phyloP scores from a whole-genome alignment of 345 rosid genomes.

The Heritiera littoralis region DNA sequence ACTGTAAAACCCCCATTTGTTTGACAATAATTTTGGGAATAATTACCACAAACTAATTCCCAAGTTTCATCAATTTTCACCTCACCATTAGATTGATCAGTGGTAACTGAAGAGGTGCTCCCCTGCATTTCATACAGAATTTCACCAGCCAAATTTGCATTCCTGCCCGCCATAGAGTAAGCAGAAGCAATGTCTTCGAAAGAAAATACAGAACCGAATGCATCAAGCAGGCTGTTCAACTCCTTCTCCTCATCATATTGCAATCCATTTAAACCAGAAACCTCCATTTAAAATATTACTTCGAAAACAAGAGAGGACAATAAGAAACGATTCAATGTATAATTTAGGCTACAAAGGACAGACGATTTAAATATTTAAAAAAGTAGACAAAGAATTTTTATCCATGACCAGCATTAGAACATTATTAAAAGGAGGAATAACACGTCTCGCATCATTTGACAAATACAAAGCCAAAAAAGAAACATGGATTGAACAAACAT shows the following conservation, averaged over 20 bases:
- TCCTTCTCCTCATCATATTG: constrained; percentile 39
- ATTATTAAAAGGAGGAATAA: not conserved
- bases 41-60: constrained; percentile 20
- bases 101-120: constrained; percentile 19
- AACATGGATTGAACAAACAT: not conserved
- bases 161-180: constrained; percentile 36
- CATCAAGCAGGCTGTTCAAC: constrained; percentile 44
- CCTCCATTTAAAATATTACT: constrained; percentile 40
- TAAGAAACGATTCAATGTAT: not conserved
- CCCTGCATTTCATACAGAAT: constrained; percentile 37
- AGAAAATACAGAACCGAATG: constrained; percentile 43
- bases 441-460: not conserved
- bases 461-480: not conserved
- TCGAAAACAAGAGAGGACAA: not conserved
- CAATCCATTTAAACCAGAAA: constrained; percentile 27
- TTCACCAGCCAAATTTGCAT: constrained; percentile 43
- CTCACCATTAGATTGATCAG: constrained; percentile 20
- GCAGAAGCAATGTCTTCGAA: constrained; percentile 50
- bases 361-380: not conserved
- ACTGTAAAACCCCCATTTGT: not conserved
- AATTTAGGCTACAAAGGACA: not conserved
- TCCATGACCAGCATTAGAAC: not conserved
- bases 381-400: not conserved
- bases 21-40: not conserved
- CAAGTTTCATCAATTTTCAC: constrained; percentile 17